Evolutionary conservation across 768 basidiomycete species (phyloP), one percentile per base, ranked within the genome.

Genomic region (Termitomyces sp.): DNA sequence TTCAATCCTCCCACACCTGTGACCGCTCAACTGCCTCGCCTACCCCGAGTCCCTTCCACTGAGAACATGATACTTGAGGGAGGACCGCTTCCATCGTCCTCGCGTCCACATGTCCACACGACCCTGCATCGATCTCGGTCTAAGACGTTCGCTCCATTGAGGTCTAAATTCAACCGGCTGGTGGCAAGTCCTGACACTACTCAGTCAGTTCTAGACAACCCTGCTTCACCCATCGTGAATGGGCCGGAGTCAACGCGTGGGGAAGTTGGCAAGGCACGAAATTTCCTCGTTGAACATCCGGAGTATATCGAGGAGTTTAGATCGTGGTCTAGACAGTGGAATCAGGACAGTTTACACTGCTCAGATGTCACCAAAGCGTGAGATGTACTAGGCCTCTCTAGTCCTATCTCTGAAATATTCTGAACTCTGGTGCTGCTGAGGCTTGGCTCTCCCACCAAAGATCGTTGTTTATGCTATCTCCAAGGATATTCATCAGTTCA

Each of bases 1-100:
- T 73, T 73, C 56, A 62, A 64, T 18, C 65, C 66, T 8, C 69
- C 70, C 26, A 68, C 69, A 12, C 68, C 69, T 12, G 44, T 56
- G 26, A 44, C 56, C 37, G 44, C 48, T 2, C 56, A 45, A 18
- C 56, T 46, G 36, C 46, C 49, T 45, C 15, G 20, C 22, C 54
- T 52, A 20, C 44, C n/a, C n/a, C n/a, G n/a, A n/a, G n/a, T 56
- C 31, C 39, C 36, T 39, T 60, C 39, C 29, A 34, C 44, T 41
- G 57, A 57, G 57, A 52, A 57, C 41, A 48, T 60, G 60, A 64
- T 60, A 62, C 62, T 54, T 36, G 39, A 60, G 24, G 45, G 52
- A 18, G 55, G 34, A 31, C 47, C 60, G 58, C 26, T 20, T 6
- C 4, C 57, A 52, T 36, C 55, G 41, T 28, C 47, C 53, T 59